These are phyloP conservation scores for Tricharina praecox DNA, from an alignment of 495 filamentous ascomycete genomes.

Conservation along the genomic window DNA sequence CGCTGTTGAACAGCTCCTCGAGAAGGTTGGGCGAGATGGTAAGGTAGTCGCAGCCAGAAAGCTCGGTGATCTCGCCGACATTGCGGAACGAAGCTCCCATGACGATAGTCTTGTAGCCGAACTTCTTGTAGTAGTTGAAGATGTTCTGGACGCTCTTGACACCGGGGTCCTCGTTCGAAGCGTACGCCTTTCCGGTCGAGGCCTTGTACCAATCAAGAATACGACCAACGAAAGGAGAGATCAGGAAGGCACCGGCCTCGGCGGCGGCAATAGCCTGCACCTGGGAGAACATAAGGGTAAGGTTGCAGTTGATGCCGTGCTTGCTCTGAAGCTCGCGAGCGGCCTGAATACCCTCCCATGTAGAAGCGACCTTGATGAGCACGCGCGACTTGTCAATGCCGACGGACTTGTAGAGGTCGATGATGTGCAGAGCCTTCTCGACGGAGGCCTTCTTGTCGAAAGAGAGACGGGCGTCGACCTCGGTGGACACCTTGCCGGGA, in stretches of 20 bases:
- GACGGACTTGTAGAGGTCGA: constrained; percentile 85
- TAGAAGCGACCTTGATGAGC: constrained; percentile 77
- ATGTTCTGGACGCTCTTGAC: constrained; percentile 89
- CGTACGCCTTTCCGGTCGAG: constrained; percentile 79
- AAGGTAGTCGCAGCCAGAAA: constrained; percentile 95
- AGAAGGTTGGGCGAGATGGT: constrained; percentile 94
- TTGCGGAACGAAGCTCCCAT: constrained; percentile 99
- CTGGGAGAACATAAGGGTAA: constrained; percentile 97
- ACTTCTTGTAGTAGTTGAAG: constrained; percentile 99
- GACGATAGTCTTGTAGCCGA: constrained; percentile 83
- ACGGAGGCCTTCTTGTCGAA: constrained; percentile 88
- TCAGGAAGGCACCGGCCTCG: constrained; percentile 93
- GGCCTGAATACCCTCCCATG: constrained; percentile 96
- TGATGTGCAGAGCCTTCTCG: constrained; percentile 92
- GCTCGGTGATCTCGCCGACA: constrained; percentile 87
- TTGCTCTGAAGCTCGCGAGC: constrained; percentile 84
- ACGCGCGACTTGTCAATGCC: constrained; percentile 88
- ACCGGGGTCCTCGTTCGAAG: constrained; percentile 78
- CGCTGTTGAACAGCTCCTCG: constrained; percentile 78
- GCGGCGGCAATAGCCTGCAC: constrained; percentile 91
- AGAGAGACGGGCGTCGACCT: constrained; percentile 92
- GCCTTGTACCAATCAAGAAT: constrained; percentile 99
- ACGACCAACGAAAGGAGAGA: constrained; percentile 97
- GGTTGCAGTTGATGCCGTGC: constrained; percentile 91
- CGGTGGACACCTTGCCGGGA: constrained; percentile 94